Evolutionary conservation across 192 early-diverging fungal genomes (phyloP), one percentile per base, ranked within the genome.

Genomic region (Dimargaris xerosporica): DNA sequence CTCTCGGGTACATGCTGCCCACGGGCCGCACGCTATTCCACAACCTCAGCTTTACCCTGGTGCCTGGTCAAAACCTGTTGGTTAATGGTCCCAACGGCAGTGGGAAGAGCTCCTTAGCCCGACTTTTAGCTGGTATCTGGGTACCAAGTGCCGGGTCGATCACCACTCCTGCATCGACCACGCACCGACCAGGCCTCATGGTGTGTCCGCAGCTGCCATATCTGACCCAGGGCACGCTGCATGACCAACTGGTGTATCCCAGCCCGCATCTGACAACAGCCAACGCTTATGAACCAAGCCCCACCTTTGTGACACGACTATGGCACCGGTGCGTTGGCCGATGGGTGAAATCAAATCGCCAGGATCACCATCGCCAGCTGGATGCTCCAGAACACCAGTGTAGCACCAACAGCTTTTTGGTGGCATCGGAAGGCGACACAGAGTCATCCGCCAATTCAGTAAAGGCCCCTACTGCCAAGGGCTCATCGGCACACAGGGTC

Each of bases 51-150:
- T 58, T 84, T 11, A 51, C 53, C 2, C 70, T 90, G 5, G 68
- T 67, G 2, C 53, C 67, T 45, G 82, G 82, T n/a, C 65, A 76
- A 25, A 76, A 83, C 64, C 73, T 87, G 47, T 66, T 87, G 23
- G 75, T 92, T 61, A 77, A 74, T 7, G 89, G 88, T 0, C 82
- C 86, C 6, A 91, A 90, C 61, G 93, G 93, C 67, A 67, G 70
- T 19, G 93, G 93, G 41, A 96, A 96, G 66, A 86, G 88, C 17
- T 87, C 88, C 7, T 46, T 96, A 19, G 59, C 94, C 23, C 78
- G 91, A 6, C 79, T 79, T 7, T 74, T 94, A 50, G 82, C 84
- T 21, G 87, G 87, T 0, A 65, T 96, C 41, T 94, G 88, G 88
- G 74, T 67, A 17, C 73, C 80, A 15, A 64, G 63, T 0, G 55